These are phyloP conservation scores for Talaromyces amestolkiae DNA, from an alignment of 2,329 filamentous ascomycete species.

Conservation along the genomic window DNA sequence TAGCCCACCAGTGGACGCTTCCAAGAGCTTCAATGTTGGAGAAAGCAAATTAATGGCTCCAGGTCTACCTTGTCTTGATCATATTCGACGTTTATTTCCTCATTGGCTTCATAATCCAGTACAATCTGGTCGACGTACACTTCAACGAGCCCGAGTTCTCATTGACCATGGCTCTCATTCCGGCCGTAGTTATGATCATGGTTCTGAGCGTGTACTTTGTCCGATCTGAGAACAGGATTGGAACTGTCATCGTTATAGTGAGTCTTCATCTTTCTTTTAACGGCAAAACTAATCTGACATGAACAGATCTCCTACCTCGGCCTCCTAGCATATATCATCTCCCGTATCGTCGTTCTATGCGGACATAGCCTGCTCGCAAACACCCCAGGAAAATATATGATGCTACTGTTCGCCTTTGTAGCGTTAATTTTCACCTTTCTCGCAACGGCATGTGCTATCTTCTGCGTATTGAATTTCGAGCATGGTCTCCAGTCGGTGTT, in stretches of 20 bases:
- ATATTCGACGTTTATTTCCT: not conserved
- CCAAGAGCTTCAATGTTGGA: not conserved
- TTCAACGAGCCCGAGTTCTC: conserved; percentile 2
- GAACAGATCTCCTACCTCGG: not conserved
- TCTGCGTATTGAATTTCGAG: not conserved
- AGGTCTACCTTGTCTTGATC: conserved; percentile 6
- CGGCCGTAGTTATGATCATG: not conserved
- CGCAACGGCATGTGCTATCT: not conserved
- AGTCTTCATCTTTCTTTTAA: not conserved
- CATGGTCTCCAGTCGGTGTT: not conserved
- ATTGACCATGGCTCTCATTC: conserved; percentile 3
- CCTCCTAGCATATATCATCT: not conserved
- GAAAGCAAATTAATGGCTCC: not conserved
- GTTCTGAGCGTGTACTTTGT: not conserved
- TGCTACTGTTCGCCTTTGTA: not conserved
- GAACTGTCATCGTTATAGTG: not conserved
- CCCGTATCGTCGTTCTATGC: not conserved
- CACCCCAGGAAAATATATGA: not conserved
- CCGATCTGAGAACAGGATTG: not conserved
- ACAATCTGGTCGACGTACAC: conserved; percentile 1
- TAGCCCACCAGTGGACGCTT: not conserved
- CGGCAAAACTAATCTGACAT: not conserved
- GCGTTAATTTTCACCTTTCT: not conserved
- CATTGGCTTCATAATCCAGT: not conserved
- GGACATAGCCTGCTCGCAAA: not conserved